Base-by-base conservation (phyloP, 768 basidiomycete species). In the Suillus decipiens region DNA sequence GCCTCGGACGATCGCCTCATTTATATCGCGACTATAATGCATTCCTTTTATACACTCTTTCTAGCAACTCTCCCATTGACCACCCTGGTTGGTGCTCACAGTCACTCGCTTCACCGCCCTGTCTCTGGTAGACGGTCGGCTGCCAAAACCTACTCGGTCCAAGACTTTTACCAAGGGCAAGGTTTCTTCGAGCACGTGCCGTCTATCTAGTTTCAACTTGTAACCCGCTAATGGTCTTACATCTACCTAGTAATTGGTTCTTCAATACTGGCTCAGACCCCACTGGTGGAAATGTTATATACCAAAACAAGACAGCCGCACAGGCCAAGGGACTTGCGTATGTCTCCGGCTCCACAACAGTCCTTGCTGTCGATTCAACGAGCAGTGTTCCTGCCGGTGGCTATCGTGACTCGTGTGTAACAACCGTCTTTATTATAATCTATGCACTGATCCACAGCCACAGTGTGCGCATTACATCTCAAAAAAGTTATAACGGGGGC, bases 231-330 rank as follows among this genome's bases (percentile, higher is more conserved):
- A 63, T 59, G 34, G 9, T 51, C 15, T 51, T 51, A 9, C 24
- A 33, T 19, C 63, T 61, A n/a, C 68, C 24, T 67, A 91, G 89
- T 54, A 68, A 84, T 53, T 92, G 88, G 87, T 76, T 86, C 41
- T 93, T 90, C 77, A 90, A 84, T 75, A 80, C 79, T 14, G 75
- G 66, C 4, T 15, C 73, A 14, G 92, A 93, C 73, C 92, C 92
- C 3, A 93, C 91, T 0, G 75, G 85, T 65, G 92, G 92, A n/a
- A 75, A 75, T 31, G 92, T 93, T 57, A 80, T 84, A 62, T 93
- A 86, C 71, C 77, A 85, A 64, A 75, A 68, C 39, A 71, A 77
- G 68, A 69, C 73, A 1, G 75, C 84, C 28, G 89, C 90, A 2
- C 75, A 75, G 60, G 66, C 73, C 14, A 78, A 84, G 45, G 80